These are phyloP conservation scores for Myxozyma udenii DNA, from an alignment of 805 yeast species.

Conservation along the genomic window DNA sequence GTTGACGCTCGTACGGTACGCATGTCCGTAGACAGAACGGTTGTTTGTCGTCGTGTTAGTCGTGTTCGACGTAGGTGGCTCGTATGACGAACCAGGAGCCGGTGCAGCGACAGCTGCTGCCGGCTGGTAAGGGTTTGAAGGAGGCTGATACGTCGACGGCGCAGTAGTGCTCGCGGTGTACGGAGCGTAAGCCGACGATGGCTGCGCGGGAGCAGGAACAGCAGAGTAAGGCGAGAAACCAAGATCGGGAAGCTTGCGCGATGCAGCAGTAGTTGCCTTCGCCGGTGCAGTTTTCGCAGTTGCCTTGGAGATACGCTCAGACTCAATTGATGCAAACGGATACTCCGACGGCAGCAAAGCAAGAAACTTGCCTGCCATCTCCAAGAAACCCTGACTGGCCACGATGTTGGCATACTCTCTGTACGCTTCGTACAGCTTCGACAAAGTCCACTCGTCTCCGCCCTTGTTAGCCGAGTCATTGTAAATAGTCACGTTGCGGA, in stretches of 20 bases:
- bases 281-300: slow-evolving; percentile 37
- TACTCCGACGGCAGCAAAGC: slow-evolving; percentile 68
- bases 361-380: slow-evolving; percentile 70
- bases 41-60: background rate
- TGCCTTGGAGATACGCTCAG: slow-evolving; percentile 74
- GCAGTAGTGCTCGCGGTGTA: background rate
- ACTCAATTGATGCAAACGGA: slow-evolving; percentile 65
- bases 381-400: slow-evolving; percentile 79
- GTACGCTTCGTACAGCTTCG: slow-evolving; percentile 56
- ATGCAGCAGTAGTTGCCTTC: slow-evolving; percentile 17
- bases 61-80: slow-evolving; percentile 3
- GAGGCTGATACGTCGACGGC: slow-evolving; percentile 11
- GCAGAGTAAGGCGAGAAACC: slow-evolving; percentile 5
- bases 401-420: slow-evolving; percentile 79
- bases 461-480: slow-evolving; percentile 25
- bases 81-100: slow-evolving; percentile 5
- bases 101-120: background rate
- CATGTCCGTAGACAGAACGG: slow-evolving; percentile 15
- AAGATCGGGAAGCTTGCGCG: background rate
- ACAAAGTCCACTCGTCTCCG: slow-evolving; percentile 43
- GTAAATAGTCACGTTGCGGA: slow-evolving; percentile 48
- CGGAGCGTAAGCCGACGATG: slow-evolving; percentile 9
- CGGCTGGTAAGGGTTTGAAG: slow-evolving; percentile 11
- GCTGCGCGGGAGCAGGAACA: slow-evolving; percentile 8
- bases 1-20: slow-evolving; percentile 18